Evolutionary conservation across 257 asterid species (phyloP).

Genomic region (Solanum chmielewskii): DNA sequence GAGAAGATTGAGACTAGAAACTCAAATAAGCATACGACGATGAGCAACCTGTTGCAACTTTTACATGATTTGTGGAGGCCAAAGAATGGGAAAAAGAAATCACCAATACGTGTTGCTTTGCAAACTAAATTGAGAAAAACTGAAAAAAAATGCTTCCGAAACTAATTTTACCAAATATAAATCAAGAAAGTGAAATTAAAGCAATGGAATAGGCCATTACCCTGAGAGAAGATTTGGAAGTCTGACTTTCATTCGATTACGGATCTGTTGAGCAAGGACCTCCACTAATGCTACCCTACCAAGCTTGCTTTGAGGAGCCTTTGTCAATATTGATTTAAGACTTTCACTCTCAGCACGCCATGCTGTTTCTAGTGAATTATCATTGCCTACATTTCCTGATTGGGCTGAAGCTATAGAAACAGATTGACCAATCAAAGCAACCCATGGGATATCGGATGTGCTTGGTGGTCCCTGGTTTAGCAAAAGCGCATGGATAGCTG

Average conservation of each 20-base stretch:
- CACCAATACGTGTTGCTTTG: not conserved
- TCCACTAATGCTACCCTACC: constrained; percentile 22
- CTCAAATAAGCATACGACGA: not conserved
- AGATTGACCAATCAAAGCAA: constrained; percentile 18
- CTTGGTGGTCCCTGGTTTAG: constrained; percentile 17
- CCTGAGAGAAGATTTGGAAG: constrained; percentile 89
- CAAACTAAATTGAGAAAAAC: not conserved
- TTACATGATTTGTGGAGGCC: not conserved
- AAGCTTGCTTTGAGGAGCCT: constrained; percentile 22
- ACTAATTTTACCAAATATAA: not conserved
- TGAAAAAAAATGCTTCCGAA: not conserved
- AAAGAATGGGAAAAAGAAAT: not conserved
- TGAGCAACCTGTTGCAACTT: not conserved
- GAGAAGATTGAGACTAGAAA: not conserved
- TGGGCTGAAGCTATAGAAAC: constrained; percentile 21
- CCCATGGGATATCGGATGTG: constrained; percentile 18
- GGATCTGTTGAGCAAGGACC: constrained; percentile 21
- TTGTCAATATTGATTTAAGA: constrained; percentile 15
- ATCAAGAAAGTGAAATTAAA: not conserved
- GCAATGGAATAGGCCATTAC: constrained; percentile 18
- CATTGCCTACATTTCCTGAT: constrained; percentile 17
- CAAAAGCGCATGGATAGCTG: constrained; percentile 12
- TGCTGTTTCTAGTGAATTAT: constrained; percentile 18
- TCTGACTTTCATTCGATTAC: constrained; percentile 56
- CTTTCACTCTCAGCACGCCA: constrained; percentile 24